A percentile compares a stretch with the other conserved stretches of the same genome.
These are phyloP conservation scores for Puccinia novopanici DNA, from an alignment of 1,284 basidiomycete species.

Conservation along the genomic window DNA sequence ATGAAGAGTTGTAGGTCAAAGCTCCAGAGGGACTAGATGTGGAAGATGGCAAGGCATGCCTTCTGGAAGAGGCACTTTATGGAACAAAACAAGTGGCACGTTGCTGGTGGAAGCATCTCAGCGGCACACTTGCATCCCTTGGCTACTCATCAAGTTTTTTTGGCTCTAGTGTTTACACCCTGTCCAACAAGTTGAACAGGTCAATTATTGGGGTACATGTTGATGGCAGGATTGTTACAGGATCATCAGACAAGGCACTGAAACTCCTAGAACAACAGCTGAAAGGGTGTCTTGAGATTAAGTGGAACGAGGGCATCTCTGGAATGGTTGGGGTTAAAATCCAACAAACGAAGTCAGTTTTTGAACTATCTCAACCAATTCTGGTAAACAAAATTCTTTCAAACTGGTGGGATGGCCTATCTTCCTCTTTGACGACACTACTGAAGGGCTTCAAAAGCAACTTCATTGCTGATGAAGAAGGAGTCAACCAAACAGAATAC, in stretches of 20 bases:
- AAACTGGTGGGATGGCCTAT: neutral
- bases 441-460: neutral
- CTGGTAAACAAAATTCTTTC: neutral
- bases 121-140: neutral
- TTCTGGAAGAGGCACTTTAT: neutral
- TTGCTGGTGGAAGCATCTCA: constrained; percentile 33
- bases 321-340: neutral
- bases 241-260: neutral
- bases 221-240: constrained; percentile 5
- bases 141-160: neutral
- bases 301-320: constrained; percentile 12
- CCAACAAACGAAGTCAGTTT: neutral
- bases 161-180: neutral
- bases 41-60: too few species aligned
- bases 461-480: neutral
- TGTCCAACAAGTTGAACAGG: neutral
- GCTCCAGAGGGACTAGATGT: too few species aligned
- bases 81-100: constrained; percentile 4
- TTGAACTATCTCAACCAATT: neutral
- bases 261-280: constrained; percentile 1
- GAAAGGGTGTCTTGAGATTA: neutral
- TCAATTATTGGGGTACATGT: constrained; percentile 28
- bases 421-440: neutral
- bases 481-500: neutral
- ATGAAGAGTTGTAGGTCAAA: too few species aligned